Evolutionary conservation across 345 rosid species (phyloP), one percentile per base, ranked within the genome.

Genomic region (Limnanthes douglasii): DNA sequence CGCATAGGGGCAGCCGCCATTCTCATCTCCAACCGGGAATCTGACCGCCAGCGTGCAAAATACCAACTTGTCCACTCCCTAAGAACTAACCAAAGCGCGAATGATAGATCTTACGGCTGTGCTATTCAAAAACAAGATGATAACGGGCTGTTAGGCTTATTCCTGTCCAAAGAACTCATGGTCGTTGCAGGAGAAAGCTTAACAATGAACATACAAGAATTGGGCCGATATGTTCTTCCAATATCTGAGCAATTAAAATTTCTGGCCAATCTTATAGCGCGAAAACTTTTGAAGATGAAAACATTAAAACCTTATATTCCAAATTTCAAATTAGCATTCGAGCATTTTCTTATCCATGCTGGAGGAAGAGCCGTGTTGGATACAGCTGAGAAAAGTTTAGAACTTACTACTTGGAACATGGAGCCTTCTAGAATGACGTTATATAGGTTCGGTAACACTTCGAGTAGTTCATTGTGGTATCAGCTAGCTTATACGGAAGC

Each of bases 341-440:
- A 81, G 51, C 94, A 81, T 38, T 73, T 76, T 33, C 76, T 83
- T 20, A 75, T 80, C 17, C 86, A 80, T 4, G 68, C 75, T 13
- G 78, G 81, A 29, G 85, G 81, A 14, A 55, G 71, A 61, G 83
- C 70, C 1, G 70, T 75, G 40, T 48, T 79, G 18, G 83, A 75
- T 41, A 77, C 75, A 54, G 12, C 75, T 0, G 68, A 80, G 50
- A 75, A 70, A 61, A 75, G 64, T 37, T 61, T 80, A 16, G 42
- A 53, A 8, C 67, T 80, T 0, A 48, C 58, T 5, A 56, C 75
- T 0, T 56, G 72, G 74, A 79, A 70, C 22, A 66, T 68, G 41
- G 93, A 80, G 30, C 86, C 93, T 7, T 72, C 86, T 1, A 68
- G 75, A 50, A 80, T 80, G 93, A 73, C 86, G 8, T 54, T 80